Conservation (phyloP, 1,139 yeast species). For the Diutina pseudorugosa region DNA sequence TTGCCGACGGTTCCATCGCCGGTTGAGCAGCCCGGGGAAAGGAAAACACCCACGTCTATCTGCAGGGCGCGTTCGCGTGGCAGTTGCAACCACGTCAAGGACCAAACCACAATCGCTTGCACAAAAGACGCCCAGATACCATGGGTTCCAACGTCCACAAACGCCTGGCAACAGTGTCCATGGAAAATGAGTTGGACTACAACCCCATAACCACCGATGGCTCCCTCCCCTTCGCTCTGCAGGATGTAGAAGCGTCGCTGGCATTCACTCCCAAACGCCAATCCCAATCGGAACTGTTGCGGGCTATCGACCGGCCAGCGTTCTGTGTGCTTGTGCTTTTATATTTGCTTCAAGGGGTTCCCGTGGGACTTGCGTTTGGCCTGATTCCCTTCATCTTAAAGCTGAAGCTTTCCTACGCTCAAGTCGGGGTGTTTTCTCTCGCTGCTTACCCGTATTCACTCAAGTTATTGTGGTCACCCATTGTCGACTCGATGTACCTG, state of each 20-base stretch:
- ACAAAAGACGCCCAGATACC: too few species aligned
- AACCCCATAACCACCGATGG: neutral
- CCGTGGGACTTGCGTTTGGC: constrained; percentile 93
- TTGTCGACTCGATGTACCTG: constrained; percentile 78
- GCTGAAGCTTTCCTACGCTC: constrained; percentile 72
- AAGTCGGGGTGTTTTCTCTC: constrained; percentile 79
- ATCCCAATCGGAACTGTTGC: neutral
- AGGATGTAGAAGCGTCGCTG: neutral
- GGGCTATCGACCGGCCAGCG: constrained; percentile 18
- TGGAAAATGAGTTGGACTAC: neutral
- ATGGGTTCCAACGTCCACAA: constrained; percentile 2
- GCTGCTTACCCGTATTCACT: constrained; percentile 93
- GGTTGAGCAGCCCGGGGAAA: neutral
- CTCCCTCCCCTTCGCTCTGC: neutral
- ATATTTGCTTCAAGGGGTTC: constrained; percentile 85
- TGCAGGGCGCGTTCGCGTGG: neutral
- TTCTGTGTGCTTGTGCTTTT: constrained; percentile 60
- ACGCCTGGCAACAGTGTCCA: neutral
- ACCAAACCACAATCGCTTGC: too few species aligned
- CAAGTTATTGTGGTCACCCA: constrained; percentile 89
- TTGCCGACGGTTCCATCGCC: too few species aligned
- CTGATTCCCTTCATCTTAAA: constrained; percentile 87
- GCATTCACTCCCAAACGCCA: neutral
- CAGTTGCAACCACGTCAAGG: constrained; percentile 1
- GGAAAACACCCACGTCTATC: neutral